Evolutionary conservation across 202 grass and related monocot species (phyloP).

Genomic region (Sporobolus alterniflorus): DNA sequence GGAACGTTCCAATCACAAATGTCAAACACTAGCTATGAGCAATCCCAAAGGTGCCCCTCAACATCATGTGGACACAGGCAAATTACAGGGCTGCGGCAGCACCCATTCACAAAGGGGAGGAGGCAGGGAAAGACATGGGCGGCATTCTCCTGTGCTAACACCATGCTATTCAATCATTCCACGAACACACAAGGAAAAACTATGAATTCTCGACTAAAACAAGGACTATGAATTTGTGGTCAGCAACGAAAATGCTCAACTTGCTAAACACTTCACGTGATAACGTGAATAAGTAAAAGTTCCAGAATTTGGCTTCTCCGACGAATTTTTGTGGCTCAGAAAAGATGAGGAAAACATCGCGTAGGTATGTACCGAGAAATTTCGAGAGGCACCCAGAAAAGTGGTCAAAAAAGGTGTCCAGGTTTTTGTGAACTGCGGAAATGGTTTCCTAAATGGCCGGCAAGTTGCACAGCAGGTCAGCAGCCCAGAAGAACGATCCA

Average conservation of each 20-base stretch:
- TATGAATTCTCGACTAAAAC: background rate
- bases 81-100: background rate
- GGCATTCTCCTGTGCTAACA: constrained; percentile 39
- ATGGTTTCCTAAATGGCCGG: too few relatives aligned
- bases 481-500: background rate
- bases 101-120: background rate
- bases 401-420: background rate
- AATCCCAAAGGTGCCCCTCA: constrained; percentile 45
- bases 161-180: background rate
- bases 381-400: constrained; percentile 12
- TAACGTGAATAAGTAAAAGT: background rate
- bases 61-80: constrained; percentile 12
- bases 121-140: constrained; percentile 25
- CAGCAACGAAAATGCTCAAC: background rate
- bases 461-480: too few relatives aligned
- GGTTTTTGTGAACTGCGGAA: too few relatives aligned
- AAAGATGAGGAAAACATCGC: background rate
- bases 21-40: constrained; percentile 34
- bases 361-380: background rate
- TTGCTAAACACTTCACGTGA: background rate
- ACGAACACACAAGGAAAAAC: background rate
- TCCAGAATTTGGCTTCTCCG: background rate
- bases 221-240: background rate
- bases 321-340: constrained; percentile 5
- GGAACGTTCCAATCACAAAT: constrained; percentile 43